Evolutionary conservation across 306 rosid species (phyloP).

Genomic region (Lathyrus sativus): DNA sequence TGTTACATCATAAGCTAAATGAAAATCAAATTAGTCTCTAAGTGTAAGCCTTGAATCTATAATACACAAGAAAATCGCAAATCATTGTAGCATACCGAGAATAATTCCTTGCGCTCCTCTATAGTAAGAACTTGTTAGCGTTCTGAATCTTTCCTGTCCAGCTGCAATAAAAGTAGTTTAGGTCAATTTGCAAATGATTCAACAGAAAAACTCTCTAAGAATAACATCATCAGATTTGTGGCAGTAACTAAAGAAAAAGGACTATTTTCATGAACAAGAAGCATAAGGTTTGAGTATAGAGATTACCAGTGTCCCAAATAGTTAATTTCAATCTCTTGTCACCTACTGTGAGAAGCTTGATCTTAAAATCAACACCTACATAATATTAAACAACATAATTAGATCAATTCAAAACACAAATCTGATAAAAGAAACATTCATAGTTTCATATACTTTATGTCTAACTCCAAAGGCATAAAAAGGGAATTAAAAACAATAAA

Average conservation of each 20-base stretch:
- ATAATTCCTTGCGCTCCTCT: slow-evolving; percentile 95
- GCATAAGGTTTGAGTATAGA: slow-evolving; percentile 1
- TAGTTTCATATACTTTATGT: too few species aligned
- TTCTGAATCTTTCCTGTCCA: slow-evolving; percentile 97
- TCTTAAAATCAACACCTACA: slow-evolving; percentile 97
- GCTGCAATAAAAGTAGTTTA: slow-evolving; percentile 65
- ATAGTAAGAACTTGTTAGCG: slow-evolving; percentile 88
- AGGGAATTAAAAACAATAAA: neutral
- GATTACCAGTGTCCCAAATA: slow-evolving; percentile 98
- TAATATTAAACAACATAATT: slow-evolving; percentile 13
- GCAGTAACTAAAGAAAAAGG: too few species aligned
- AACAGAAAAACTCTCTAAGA: neutral
- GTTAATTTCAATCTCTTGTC: slow-evolving; percentile 91
- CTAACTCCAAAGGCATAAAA: too few species aligned
- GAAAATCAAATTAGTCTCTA: slow-evolving; percentile 8
- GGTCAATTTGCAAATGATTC: neutral
- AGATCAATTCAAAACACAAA: slow-evolving; percentile 11
- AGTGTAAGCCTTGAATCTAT: neutral
- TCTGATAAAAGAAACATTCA: neutral
- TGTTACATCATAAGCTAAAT: slow-evolving; percentile 83
- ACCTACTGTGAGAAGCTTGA: slow-evolving; percentile 76
- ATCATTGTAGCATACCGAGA: slow-evolving; percentile 66
- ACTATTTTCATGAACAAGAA: slow-evolving; percentile 24
- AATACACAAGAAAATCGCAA: neutral
- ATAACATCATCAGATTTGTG: neutral